Base-by-base conservation (phyloP, 139 green algal genomes). In the Coccomyxa sp. region DNA sequence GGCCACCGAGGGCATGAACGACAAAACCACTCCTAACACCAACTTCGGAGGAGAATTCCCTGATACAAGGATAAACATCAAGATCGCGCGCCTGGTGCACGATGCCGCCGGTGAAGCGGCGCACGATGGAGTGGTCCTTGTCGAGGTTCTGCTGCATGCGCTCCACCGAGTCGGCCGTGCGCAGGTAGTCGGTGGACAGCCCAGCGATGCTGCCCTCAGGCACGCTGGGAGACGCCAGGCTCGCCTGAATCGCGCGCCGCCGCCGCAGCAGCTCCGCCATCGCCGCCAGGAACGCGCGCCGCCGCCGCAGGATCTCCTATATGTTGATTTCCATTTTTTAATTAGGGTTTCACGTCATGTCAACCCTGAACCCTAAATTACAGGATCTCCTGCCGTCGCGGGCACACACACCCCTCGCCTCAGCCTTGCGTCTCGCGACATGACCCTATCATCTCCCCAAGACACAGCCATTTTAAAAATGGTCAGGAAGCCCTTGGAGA, bases 201-300 rank as follows among this genome's bases (percentile, higher is more conserved):
- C 71, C 71, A 1, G 63, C 63, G 21, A 71, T 25, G 63, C 63
- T 71, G 63, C 18, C 18, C 18, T 71, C 63, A 9, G 63, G 63
- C 23, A 18, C 23, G 71, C 23, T 18, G 1, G 14, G 71, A 25
- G n/a, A 25, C 71, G 28, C 23, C 71, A 77, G 25, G 23, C 71
- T n/a, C 14, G 71, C 71, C 21, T 45, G 23, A 38, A 77, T 77
- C 23, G 71, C 71, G 21, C 71, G 71, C 71, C 71, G 25, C 23
- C 71, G 71, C 23, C 71, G 71, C 71, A 77, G 71, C 23, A 77
- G 21, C 71, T 77, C 71, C 27, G 71, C 71, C 71, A 77, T 77
- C 23, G 23, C 71, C 71, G 27, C n/a, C 71, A 77, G 71, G 71
- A 77, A 77, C 71, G 21, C 23, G 23, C 27, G 21, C 71, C 71